Base-by-base conservation (phyloP, 768 basidiomycete genomes). In the Termitomyces sp. region DNA sequence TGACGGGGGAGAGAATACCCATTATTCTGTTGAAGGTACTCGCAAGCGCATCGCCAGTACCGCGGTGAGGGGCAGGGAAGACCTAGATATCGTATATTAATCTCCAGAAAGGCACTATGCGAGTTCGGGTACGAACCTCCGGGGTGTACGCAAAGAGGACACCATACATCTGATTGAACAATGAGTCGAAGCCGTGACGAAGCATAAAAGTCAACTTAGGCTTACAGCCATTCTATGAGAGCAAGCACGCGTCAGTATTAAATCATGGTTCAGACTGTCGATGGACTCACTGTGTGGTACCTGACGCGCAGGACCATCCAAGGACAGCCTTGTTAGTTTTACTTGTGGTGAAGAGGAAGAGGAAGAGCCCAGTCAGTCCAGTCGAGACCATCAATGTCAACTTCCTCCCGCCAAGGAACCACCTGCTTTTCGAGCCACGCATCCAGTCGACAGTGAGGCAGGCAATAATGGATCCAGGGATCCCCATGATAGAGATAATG, bases 1-100 rank as follows among this genome's bases (percentile, higher is more conserved):
- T 77, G 40, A 79, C 69, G 31, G 80, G 31, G 80, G 80, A 73
- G 34, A 80, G 74, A 53, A 81, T 66, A 10, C 77, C 80, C 31
- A 74, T 75, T 40, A 79, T 71, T 35, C 78, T 71, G 62, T 82
- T 82, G 61, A 82, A 71, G 75, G 77, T 57, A 73, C 74, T 59
- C 68, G 77, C 61, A 75, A 75, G 57, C 3, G 81, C 81, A 55
- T 81, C 77, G 14, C 80, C 82, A 0, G 82, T 82, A 2, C 82
- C 82, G 41, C 83, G 75, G 59, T 82, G 79, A 5, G 80, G 77
- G 0, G 80, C 79, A 0, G 82, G 80, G 71, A 84, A 84, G 19
- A 81, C 69, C 69, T 70, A 45, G 2, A 25, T 19, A 17, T 10
- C 7, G 14, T 40, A 17, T 40, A 25, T 3, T 29, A 44, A 23